Evolutionary conservation across 208 protist species (phyloP).

Genomic region (Trypanosoma lewisi): DNA sequence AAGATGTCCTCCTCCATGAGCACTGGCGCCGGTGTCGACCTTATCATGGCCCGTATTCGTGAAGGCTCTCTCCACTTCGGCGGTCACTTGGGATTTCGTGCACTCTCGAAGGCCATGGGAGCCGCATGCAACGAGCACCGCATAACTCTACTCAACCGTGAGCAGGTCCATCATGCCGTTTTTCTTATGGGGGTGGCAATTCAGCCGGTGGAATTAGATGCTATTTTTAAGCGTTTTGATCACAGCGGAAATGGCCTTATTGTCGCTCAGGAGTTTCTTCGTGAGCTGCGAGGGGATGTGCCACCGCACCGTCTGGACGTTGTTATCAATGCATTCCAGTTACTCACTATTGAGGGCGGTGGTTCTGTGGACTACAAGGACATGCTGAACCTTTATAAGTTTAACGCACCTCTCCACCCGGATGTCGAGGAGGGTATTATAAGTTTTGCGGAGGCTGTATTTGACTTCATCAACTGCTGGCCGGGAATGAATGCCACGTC

Average conservation of each 20-base stretch:
- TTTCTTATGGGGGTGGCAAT: slow-evolving; percentile 55
- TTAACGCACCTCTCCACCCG: slow-evolving; percentile 56
- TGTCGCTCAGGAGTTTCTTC: slow-evolving; percentile 73
- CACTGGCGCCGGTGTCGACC: slow-evolving; percentile 33
- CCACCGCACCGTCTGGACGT: slow-evolving; percentile 44
- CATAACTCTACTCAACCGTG: slow-evolving; percentile 37
- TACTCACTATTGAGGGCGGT: slow-evolving; percentile 71
- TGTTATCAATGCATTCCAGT: slow-evolving; percentile 68
- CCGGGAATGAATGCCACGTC: slow-evolving; percentile 62
- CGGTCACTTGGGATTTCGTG: slow-evolving; percentile 73
- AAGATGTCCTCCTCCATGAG: slow-evolving; percentile 39
- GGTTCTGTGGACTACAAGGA: slow-evolving; percentile 76
- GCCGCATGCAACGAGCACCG: slow-evolving; percentile 69
- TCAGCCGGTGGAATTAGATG: slow-evolving; percentile 64
- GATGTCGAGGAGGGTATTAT: slow-evolving; percentile 68
- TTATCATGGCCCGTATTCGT: slow-evolving; percentile 59
- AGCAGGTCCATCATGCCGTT: slow-evolving; percentile 40
- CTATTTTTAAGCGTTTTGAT: slow-evolving; percentile 78
- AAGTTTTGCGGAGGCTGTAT: slow-evolving; percentile 60
- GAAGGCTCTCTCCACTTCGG: slow-evolving; percentile 59
- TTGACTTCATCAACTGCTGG: slow-evolving; percentile 84
- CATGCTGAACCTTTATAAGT: slow-evolving; percentile 67
- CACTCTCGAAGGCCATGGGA: slow-evolving; percentile 65
- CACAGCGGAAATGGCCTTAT: slow-evolving; percentile 61
- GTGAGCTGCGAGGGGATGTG: slow-evolving; percentile 78